Evolutionary conservation across 1,284 basidiomycete species (phyloP).

Genomic region (Somion occarium): DNA sequence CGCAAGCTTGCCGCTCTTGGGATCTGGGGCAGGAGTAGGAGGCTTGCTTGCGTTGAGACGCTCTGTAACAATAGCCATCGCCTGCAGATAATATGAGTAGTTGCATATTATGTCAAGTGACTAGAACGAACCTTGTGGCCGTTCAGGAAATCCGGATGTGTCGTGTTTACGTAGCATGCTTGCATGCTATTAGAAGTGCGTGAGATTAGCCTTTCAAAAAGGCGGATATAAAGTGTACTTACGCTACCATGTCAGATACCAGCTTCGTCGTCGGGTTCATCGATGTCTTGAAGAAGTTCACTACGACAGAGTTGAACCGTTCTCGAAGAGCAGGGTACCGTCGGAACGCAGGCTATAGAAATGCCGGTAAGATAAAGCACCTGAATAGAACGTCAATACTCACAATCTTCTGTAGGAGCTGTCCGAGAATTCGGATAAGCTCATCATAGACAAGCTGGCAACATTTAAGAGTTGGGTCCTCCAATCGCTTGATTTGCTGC

Average conservation of each 20-base stretch:
- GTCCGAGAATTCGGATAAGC: conserved; percentile 90
- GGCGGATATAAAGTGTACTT: conserved; percentile 23
- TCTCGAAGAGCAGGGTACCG: conserved; percentile 93
- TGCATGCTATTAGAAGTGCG: conserved; percentile 65
- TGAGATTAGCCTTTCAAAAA: background rate
- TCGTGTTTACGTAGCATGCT: conserved; percentile 98
- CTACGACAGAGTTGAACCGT: conserved; percentile 91
- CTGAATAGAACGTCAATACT: conserved; percentile 30
- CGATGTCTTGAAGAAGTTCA: conserved; percentile 92
- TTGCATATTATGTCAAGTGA: conserved; percentile 4
- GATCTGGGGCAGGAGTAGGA: conserved; percentile 52
- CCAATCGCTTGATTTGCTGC: conserved; percentile 95
- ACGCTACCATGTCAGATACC: conserved; percentile 89
- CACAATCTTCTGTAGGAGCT: conserved; percentile 86
- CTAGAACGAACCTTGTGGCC: conserved; percentile 71
- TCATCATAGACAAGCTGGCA: conserved; percentile 96
- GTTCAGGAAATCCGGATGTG: conserved; percentile 95
- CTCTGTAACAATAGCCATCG: conserved; percentile 88
- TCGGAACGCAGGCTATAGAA: conserved; percentile 81
- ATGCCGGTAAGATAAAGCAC: conserved; percentile 9
- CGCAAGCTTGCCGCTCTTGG: conserved; percentile 63
- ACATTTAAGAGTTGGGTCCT: conserved; percentile 92
- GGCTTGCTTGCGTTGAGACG: conserved; percentile 80
- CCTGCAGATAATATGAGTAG: conserved; percentile 36
- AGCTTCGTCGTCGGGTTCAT: conserved; percentile 96